Percentiles rank a stretch among this genome's conserved stretches.
Conservation (phyloP, 345 rosid species). For the Euphorbia tirucalli region DNA sequence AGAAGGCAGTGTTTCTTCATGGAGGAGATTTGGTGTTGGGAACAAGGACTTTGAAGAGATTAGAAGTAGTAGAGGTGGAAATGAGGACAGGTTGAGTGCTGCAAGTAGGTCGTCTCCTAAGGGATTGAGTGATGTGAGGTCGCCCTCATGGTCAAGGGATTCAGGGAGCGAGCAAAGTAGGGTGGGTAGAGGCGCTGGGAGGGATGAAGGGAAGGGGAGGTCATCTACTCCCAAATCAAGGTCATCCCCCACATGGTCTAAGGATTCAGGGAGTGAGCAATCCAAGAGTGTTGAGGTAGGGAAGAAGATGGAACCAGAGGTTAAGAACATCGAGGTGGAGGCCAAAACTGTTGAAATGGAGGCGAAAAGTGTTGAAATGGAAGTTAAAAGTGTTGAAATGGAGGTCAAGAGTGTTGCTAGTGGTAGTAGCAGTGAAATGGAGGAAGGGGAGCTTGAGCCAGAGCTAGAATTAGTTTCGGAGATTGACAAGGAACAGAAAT, state of each 20-base stretch:
- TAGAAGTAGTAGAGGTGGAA: conserved; percentile 24
- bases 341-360: conserved; percentile 37
- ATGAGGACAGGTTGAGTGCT: conserved; percentile 27
- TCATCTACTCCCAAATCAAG: conserved; percentile 51
- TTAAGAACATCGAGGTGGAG: conserved; percentile 38
- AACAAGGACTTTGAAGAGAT: conserved; percentile 37
- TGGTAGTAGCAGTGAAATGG: conserved; percentile 84
- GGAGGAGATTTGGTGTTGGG: conserved; percentile 68
- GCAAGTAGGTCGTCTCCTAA: conserved; percentile 30
- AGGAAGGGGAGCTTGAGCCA: conserved; percentile 97
- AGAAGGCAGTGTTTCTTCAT: conserved; percentile 69
- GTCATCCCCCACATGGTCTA: conserved; percentile 74
- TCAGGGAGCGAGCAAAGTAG: conserved; percentile 39
- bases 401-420: conserved; percentile 48
- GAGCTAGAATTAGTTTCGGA: conserved; percentile 35
- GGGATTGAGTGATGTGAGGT: conserved; percentile 45
- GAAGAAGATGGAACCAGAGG: conserved; percentile 33
- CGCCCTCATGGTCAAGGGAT: conserved; percentile 56
- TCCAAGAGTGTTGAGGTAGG: conserved; percentile 30
- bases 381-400: conserved; percentile 37
- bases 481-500: conserved; percentile 8
- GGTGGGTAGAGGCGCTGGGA: conserved; percentile 26
- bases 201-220: conserved; percentile 37
- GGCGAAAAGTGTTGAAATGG: conserved; percentile 36
- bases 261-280: conserved; percentile 81